Conservation (phyloP, 1,139 yeast species). For the Kluyveromyces sp. region DNA sequence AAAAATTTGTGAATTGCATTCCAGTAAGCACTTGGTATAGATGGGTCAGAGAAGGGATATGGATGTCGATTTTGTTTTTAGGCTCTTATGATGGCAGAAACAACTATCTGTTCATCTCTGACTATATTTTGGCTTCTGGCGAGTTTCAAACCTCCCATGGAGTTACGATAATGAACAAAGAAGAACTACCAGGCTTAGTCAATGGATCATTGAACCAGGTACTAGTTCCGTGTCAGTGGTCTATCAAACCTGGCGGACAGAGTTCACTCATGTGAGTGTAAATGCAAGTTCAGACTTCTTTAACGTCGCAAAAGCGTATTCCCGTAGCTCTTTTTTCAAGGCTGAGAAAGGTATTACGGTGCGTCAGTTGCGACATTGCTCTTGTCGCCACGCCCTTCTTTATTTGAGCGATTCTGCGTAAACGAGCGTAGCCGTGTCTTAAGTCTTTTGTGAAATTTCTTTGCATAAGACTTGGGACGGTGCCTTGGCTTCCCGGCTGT, state of each 20-base stretch:
- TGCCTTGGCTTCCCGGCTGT: no score
- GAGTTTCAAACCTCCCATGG: constrained; percentile 1
- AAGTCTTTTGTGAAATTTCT: no score
- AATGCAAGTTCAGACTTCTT: neutral
- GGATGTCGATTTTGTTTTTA: neutral
- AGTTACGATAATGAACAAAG: constrained; percentile 7
- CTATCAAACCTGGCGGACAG: constrained; percentile 1
- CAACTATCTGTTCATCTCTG: constrained; percentile 6
- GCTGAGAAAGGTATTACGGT: neutral
- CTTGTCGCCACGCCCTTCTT: constrained; percentile 2
- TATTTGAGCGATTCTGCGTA: constrained; percentile 7
- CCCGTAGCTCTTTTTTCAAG: neutral
- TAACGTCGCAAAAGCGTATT: neutral
- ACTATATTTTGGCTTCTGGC: constrained; percentile 4
- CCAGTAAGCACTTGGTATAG: neutral
- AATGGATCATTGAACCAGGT: neutral
- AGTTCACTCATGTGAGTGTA: neutral
- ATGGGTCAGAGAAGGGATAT: neutral
- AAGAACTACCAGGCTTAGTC: neutral
- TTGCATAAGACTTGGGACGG: neutral
- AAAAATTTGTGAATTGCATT: neutral
- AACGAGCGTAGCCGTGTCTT: neutral
- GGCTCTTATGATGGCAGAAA: neutral
- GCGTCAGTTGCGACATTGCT: neutral
- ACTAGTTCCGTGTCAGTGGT: neutral